phyloP scores from a whole-genome alignment of 768 basidiomycete genomes.

The Exidia glandulosa region DNA sequence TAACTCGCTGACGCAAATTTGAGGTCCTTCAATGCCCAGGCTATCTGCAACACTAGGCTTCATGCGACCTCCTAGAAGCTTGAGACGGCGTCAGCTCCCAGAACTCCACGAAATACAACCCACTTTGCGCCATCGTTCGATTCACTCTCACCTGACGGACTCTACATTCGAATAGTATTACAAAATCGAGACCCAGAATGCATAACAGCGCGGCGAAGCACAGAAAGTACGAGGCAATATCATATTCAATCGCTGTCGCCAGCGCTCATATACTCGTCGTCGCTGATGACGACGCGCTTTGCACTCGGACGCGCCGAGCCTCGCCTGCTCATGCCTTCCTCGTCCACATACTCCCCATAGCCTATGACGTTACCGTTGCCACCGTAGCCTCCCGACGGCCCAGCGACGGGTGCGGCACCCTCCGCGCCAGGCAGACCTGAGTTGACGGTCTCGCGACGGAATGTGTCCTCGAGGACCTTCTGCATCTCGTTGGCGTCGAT shows the following conservation, averaged over 20 bases:
- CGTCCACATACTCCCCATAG: not conserved
- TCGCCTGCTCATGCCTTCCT: not conserved
- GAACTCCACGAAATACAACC: too few species aligned
- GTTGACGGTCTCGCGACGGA: slow-evolving; percentile 50
- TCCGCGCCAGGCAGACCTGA: slow-evolving; percentile 70
- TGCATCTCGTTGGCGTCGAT: slow-evolving; percentile 92
- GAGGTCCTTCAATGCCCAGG: too few species aligned
- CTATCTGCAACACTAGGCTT: too few species aligned
- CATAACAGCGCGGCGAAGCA: not conserved
- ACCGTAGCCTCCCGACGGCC: not conserved
- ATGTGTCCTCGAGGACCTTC: slow-evolving; percentile 68
- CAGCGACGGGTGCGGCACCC: not conserved
- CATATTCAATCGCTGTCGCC: not conserved
- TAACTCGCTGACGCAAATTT: too few species aligned
- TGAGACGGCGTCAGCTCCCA: too few species aligned
- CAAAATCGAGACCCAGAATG: too few species aligned
- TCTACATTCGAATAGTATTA: too few species aligned
- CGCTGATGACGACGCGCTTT: not conserved
- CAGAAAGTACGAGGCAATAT: not conserved
- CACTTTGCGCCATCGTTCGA: too few species aligned
- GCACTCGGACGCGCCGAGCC: not conserved
- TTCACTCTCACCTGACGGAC: too few species aligned
- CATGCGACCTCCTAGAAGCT: too few species aligned
- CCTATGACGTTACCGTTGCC: not conserved
- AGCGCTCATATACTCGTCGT: not conserved